Conservation (phyloP, 352 stramenopile genomes). For the Thraustochytrium sp. region DNA sequence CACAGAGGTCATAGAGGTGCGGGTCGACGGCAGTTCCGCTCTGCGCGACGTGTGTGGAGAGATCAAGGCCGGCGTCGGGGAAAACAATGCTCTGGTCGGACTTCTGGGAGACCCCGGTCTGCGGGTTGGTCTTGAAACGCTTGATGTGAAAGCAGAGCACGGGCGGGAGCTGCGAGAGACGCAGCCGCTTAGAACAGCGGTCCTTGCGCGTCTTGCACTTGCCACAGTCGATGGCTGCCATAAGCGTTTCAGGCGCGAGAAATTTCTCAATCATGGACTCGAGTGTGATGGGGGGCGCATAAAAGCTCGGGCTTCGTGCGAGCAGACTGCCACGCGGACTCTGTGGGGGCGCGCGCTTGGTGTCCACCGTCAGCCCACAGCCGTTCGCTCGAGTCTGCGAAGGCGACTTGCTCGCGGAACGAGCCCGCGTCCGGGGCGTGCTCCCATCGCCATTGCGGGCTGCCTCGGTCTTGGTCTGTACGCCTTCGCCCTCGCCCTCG, state of each 20-base stretch:
- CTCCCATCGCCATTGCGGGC: too few relatives aligned
- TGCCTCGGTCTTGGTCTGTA: too few relatives aligned
- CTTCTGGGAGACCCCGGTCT: neutral
- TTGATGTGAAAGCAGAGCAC: conserved; percentile 38
- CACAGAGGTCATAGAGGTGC: conserved; percentile 6
- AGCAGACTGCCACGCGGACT: neutral
- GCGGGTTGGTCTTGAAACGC: conserved; percentile 15
- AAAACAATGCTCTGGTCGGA: conserved; percentile 23
- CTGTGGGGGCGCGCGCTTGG: neutral
- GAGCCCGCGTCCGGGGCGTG: too few relatives aligned
- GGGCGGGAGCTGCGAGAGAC: neutral
- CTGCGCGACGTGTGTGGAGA: neutral
- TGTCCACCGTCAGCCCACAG: too few relatives aligned
- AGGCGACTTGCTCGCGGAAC: too few relatives aligned
- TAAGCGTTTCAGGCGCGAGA: conserved; percentile 21
- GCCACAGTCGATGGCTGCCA: conserved; percentile 10
- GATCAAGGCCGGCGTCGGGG: neutral
- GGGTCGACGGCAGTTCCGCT: neutral
- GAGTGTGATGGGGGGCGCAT: conserved; percentile 12
- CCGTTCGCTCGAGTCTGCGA: too few relatives aligned
- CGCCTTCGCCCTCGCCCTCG: neutral
- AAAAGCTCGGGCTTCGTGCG: neutral
- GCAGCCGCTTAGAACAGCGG: conserved; percentile 23
- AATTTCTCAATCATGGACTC: conserved; percentile 34
- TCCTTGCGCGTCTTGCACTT: neutral